Conservation (phyloP, 2,329 filamentous ascomycete genomes). For the Phialocephala subalpina region DNA sequence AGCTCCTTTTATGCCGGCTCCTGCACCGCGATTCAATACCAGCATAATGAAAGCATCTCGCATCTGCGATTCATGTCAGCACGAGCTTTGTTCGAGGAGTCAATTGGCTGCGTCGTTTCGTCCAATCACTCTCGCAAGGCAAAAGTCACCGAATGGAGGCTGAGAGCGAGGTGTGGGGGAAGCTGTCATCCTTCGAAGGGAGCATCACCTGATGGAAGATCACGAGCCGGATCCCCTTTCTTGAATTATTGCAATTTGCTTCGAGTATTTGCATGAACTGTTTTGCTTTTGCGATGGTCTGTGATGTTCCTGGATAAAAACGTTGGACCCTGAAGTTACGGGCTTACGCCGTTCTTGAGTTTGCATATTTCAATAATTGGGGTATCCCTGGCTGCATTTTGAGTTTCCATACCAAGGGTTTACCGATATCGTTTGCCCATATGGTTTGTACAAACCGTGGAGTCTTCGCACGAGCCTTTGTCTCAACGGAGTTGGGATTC, state of each 20-base stretch:
- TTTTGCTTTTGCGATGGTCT: neutral
- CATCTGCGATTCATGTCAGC: constrained; percentile 12
- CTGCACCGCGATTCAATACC: neutral
- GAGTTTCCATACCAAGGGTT: neutral
- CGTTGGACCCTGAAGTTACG: neutral
- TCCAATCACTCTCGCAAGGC: constrained; percentile 1
- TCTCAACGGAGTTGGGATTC: neutral
- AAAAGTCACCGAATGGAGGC: constrained; percentile 7
- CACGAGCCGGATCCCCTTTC: neutral
- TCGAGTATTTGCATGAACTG: neutral
- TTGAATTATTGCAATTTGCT: neutral
- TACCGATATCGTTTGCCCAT: neutral
- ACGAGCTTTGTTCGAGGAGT: neutral
- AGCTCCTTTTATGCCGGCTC: neutral
- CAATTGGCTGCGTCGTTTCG: constrained; percentile 1
- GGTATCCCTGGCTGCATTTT: neutral
- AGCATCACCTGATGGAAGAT: constrained; percentile 1
- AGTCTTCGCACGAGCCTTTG: too few relatives aligned
- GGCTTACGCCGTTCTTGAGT: neutral
- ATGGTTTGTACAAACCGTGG: neutral
- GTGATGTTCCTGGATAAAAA: neutral
- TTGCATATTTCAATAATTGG: neutral
- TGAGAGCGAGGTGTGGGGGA: neutral
- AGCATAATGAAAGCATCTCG: neutral
- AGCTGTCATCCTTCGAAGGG: neutral